Evolutionary conservation across 352 stramenopile genomes (phyloP), one percentile per base, ranked within the genome.

Genomic region (Pythium apleroticum): DNA sequence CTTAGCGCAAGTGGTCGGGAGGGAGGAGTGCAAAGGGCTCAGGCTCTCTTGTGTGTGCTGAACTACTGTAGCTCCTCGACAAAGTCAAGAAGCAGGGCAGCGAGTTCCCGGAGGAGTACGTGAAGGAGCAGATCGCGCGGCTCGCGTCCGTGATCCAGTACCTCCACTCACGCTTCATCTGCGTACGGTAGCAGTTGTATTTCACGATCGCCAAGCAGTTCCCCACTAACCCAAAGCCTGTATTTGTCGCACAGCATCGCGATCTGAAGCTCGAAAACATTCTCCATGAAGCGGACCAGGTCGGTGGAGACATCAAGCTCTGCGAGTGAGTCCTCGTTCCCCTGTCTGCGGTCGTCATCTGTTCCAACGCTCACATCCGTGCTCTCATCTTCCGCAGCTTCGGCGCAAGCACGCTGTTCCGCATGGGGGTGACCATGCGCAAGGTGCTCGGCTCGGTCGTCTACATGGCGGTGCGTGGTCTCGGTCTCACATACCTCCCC

Each of bases 231-330:
- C n/a, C n/a, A n/a, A n/a, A n/a, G n/a, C n/a, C n/a, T n/a, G n/a
- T n/a, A n/a, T n/a, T n/a, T n/a, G n/a, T n/a, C n/a, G n/a, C n/a
- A n/a, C 52, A 91, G 83, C 85, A 94, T 52, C 85, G 85, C 1
- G 85, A 94, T 54, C 37, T 94, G 19, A 94, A 94, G 56, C 72
- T 94, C 0, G 85, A 94, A 41, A 94, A 94, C 50, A 90, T 94
- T 50, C 59, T 94, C n/a, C 57, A 89, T n/a, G 78, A 92, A 24
- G 71, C 65, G 1, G 70, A 81, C 35, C 70, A 81, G 15, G 60
- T 76, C 9, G 80, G 77, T 3, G 78, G 74, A 6, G 70, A 76
- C 50, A 86, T 91, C 63, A 91, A 94, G 57, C 78, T 94, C 33
- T 94, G 85, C 82, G 85, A 94, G 85, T 93, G 76, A 28, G 81